Evolutionary conservation across 345 rosid species (phyloP), one percentile per base, ranked within the genome.

Genomic region (Citrus australasica): DNA sequence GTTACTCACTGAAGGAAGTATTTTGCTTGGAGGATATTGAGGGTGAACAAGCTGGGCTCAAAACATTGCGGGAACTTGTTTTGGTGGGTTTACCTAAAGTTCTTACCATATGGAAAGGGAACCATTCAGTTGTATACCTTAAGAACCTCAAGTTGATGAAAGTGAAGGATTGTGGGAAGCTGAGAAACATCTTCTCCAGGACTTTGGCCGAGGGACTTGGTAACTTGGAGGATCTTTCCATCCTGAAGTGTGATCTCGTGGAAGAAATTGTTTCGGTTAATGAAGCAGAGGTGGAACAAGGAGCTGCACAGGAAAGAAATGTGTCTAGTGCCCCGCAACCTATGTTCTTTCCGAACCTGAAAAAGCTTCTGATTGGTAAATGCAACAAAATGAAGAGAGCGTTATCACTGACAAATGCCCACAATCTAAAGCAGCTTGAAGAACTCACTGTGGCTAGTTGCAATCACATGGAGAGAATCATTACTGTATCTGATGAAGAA

Each of bases 1-100:
- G 72, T 69, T 68, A 68, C 72, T 69, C 72, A 11, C 22, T 69
- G 72, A 69, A 67, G 13, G 72, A 69, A 42, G 56, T 51, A 22
- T 70, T 51, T 70, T 70, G 59, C 61, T 51, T 51, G 24, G 74
- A 70, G 30, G 61, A 69, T 53, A 24, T 25, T 4, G 22, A 14
- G 33, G 72, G 14, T 40, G 56, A 42, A 42, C 58, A 22, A 7
- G 30, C 19, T 9, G 56, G 35, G 72, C 72, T 69, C 35, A 42
- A 32, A 69, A 69, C 7, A 67, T 42, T 69, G 56, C 46, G 11
- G 72, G 72, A 69, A 69, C 72, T 69, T 30, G 19, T 40, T 11
- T 6, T 42, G 61, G 61, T 48, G 14, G 72, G 72, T 2, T 25
- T 69, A 24, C 74, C 74, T 7, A 70, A 70, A 51, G 40, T 68